Conservation (phyloP, 192 early-diverging fungal species). For the Coemansia sp. region DNA sequence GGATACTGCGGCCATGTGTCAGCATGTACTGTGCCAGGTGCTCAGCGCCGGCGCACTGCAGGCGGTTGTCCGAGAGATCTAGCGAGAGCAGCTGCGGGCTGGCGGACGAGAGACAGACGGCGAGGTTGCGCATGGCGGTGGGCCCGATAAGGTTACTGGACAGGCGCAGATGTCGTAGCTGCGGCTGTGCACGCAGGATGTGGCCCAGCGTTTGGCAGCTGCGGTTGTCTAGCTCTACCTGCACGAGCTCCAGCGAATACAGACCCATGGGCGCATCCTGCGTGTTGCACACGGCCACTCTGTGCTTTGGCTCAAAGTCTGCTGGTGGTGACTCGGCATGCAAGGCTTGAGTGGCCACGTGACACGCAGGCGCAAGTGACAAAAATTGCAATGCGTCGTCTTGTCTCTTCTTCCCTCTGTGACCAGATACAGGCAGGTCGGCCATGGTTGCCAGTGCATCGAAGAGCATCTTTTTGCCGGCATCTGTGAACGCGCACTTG, state of each 20-base stretch:
- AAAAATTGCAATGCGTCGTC: neutral
- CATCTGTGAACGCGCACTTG: conserved; percentile 28
- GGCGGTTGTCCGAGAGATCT: conserved; percentile 26
- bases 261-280: conserved; percentile 16
- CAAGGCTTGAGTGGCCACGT: too few species aligned
- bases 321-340: too few species aligned
- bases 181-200: conserved; percentile 21
- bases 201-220: conserved; percentile 12
- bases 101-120: conserved; percentile 8
- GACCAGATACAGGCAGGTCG: conserved; percentile 2
- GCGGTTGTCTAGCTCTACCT: conserved; percentile 19
- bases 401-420: conserved; percentile 1
- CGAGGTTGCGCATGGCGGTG: conserved; percentile 2
- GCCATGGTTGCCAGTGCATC: conserved; percentile 33
- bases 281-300: neutral
- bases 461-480: conserved; percentile 30
- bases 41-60: conserved; percentile 17
- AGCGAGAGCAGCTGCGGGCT: conserved; percentile 17
- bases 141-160: conserved; percentile 24
- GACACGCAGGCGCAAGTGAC: too few species aligned
- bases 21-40: conserved; percentile 13
- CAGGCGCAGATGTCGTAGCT: conserved; percentile 23
- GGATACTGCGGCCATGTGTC: conserved; percentile 4
- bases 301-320: neutral
- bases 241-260: conserved; percentile 18